A percentile compares a stretch with the other conserved stretches of the same genome.
phyloP scores from a whole-genome alignment of 805 yeast species.

The Cyberlindnera mississippiensis region DNA sequence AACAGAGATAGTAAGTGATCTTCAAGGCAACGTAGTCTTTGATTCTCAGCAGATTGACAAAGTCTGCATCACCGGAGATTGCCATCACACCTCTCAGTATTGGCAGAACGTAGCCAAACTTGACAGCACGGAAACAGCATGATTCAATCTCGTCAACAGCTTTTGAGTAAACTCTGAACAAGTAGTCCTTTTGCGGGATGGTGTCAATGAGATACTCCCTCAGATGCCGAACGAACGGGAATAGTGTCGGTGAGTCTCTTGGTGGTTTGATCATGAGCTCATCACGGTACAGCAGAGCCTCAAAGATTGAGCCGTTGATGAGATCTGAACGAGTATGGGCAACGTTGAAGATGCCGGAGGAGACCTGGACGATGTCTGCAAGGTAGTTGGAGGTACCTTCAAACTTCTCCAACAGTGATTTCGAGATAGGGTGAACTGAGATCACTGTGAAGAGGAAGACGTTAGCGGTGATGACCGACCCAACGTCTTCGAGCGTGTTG shows the following conservation, averaged over 20 bases:
- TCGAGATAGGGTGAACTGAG: constrained; percentile 21
- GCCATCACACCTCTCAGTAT: constrained; percentile 14
- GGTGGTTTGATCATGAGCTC: constrained; percentile 13
- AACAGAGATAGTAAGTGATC: constrained; percentile 19
- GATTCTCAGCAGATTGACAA: constrained; percentile 12
- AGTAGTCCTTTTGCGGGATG: constrained; percentile 2
- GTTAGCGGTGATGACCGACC: constrained; percentile 16
- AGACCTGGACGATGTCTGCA: constrained; percentile 18
- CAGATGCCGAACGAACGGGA: constrained; percentile 18
- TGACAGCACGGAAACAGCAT: constrained; percentile 18
- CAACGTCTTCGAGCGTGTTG: constrained; percentile 9
- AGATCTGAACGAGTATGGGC: constrained; percentile 4
- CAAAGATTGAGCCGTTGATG: constrained; percentile 13
- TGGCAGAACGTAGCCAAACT: constrained; percentile 21
- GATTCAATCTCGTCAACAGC: constrained; percentile 18
- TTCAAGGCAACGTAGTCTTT: constrained; percentile 22
- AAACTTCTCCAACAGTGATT: constrained; percentile 9
- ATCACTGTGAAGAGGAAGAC: constrained; percentile 21
- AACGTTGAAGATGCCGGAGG: constrained; percentile 10
- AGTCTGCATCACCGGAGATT: constrained; percentile 7
- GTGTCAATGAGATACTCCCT: constrained; percentile 9
- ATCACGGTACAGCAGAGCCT: constrained; percentile 12
- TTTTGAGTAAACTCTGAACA: constrained; percentile 6
- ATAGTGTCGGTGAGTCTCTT: constrained; percentile 3
- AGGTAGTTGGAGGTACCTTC: constrained; percentile 11